A percentile compares a stretch with the other conserved stretches of the same genome.
These are phyloP conservation scores for Hypoxylon rubiginosum DNA, from an alignment of 2,329 filamentous ascomycete species.

Conservation along the genomic window DNA sequence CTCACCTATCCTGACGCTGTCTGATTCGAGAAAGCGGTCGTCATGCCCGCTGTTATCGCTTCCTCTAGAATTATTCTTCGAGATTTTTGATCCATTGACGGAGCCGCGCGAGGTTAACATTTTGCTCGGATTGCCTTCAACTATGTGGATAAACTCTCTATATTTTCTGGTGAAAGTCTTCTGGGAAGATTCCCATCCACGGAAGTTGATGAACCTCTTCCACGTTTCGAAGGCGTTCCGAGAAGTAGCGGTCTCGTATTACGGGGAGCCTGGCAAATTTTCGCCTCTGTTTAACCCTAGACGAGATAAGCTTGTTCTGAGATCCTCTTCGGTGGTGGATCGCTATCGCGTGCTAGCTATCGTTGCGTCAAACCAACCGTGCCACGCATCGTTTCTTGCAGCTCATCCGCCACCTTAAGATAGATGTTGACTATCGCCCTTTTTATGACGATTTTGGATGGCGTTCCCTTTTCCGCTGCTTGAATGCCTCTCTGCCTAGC, in stretches of 20 bases:
- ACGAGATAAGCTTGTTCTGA: neutral
- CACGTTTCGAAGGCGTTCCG: constrained; percentile 8
- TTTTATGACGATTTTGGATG: neutral
- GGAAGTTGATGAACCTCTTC: constrained; percentile 5
- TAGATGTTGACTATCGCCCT: neutral
- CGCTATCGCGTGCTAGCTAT: no score
- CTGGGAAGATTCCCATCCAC: neutral
- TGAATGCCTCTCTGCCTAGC: neutral
- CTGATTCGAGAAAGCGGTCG: neutral
- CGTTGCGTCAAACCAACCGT: no score
- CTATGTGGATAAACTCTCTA: no score
- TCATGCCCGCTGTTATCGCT: neutral
- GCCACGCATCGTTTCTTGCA: no score
- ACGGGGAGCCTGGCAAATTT: neutral
- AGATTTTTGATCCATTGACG: neutral
- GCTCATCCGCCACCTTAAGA: neutral
- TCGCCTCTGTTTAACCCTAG: constrained; percentile 2
- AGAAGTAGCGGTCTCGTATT: neutral
- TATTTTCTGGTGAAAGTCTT: no score
- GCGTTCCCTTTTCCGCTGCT: neutral
- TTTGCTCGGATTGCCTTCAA: no score
- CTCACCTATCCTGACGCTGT: neutral
- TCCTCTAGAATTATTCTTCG: neutral
- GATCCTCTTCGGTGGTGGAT: no score
- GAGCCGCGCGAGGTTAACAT: constrained; percentile 5